phyloP scores from a whole-genome alignment of 768 basidiomycete genomes.

The Cytidiella melzeri region DNA sequence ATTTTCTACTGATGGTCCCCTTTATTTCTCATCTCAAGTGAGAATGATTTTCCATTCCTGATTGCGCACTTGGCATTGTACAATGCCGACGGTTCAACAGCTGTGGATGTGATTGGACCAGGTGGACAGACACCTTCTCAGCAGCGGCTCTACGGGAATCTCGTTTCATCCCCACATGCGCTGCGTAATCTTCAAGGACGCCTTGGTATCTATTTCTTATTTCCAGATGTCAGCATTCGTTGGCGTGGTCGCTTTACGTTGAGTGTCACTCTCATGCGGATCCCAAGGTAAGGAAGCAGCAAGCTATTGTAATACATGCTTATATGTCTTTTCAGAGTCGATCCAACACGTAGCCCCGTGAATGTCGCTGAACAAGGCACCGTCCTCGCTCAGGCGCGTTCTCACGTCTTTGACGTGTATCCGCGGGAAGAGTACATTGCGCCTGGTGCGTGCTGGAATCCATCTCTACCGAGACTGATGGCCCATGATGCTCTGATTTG shows the following conservation, averaged over 20 bases:
- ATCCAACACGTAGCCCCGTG: background rate
- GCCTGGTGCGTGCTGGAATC: slow-evolving; percentile 74
- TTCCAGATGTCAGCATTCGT: slow-evolving; percentile 86
- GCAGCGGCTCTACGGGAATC: slow-evolving; percentile 71
- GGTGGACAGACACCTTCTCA: slow-evolving; percentile 34
- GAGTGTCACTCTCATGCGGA: slow-evolving; percentile 63
- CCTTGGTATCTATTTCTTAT: slow-evolving; percentile 81
- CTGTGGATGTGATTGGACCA: slow-evolving; percentile 56
- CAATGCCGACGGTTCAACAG: slow-evolving; percentile 56
- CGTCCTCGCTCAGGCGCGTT: slow-evolving; percentile 65
- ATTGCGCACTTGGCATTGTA: slow-evolving; percentile 77
- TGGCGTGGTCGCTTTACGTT: slow-evolving; percentile 72
- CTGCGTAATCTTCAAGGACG: slow-evolving; percentile 78
- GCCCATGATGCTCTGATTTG: slow-evolving; percentile 8
- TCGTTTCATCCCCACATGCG: slow-evolving; percentile 77
- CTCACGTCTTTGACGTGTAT: slow-evolving; percentile 74
- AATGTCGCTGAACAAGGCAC: slow-evolving; percentile 42
- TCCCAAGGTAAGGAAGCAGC: slow-evolving; percentile 78
- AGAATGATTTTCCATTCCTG: slow-evolving; percentile 82
- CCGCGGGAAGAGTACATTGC: slow-evolving; percentile 70
- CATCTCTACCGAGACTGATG: no score
- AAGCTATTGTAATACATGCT: no score
- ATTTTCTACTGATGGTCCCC: slow-evolving; percentile 1
- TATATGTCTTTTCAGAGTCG: background rate
- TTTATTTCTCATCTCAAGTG: slow-evolving; percentile 37